Conservation (phyloP, 495 filamentous ascomycete species). For the Acidomyces sp. region DNA sequence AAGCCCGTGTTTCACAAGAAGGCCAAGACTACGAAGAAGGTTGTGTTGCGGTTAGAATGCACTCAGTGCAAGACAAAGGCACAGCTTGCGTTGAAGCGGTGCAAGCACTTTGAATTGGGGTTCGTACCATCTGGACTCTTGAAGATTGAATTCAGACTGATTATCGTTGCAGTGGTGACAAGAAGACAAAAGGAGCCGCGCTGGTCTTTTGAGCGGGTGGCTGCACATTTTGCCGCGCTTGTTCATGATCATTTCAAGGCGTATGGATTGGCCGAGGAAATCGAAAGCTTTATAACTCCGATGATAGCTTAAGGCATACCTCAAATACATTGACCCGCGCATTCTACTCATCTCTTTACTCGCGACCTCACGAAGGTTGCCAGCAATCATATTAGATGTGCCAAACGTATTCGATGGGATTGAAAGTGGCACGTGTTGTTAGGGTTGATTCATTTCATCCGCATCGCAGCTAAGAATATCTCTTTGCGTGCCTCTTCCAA, state of each 20-base stretch:
- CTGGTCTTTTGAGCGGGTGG: conserved; percentile 69
- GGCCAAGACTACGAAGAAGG: conserved; percentile 99
- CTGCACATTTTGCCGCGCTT: not conserved
- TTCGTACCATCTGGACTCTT: conserved; percentile 40
- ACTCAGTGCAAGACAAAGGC: conserved; percentile 95
- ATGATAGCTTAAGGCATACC: no score
- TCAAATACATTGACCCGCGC: no score
- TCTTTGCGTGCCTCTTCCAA: conserved; percentile 23
- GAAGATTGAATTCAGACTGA: conserved; percentile 1
- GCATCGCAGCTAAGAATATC: conserved; percentile 27
- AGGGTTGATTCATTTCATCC: conserved; percentile 31
- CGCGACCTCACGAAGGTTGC: no score
- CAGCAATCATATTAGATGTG: no score
- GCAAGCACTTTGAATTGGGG: conserved; percentile 99
- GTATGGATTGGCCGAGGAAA: not conserved
- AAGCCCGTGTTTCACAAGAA: conserved; percentile 99
- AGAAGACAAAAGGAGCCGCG: conserved; percentile 99
- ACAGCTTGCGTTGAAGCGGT: conserved; percentile 93
- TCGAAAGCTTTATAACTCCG: not conserved
- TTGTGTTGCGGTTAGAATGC: conserved; percentile 95
- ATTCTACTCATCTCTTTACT: no score
- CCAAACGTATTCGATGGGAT: no score
- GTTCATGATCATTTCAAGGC: conserved; percentile 1
- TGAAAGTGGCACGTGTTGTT: no score
- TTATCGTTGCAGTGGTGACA: conserved; percentile 70